Base-by-base conservation (phyloP, 768 basidiomycete genomes). In the Stropharia rugosoannulata region DNA sequence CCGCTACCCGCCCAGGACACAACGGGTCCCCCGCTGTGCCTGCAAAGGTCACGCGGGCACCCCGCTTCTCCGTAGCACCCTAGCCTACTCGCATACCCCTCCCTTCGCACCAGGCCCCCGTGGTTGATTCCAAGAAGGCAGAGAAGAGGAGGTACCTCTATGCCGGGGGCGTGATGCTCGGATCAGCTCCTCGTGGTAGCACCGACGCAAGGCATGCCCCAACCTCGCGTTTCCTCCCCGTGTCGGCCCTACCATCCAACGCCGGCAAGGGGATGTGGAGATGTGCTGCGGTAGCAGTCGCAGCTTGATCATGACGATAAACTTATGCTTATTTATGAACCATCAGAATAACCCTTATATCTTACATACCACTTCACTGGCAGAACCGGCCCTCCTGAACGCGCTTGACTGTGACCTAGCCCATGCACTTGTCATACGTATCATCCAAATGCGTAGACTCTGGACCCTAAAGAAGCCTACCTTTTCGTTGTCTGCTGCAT, bases 121-220 rank as follows among this genome's bases (percentile, higher is more conserved):
- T 70, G 3, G 54, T 67, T 58, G 58, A 69, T n/a, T 63, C 71
- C 50, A 63, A 49, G 15, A 68, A 68, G 51, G 67, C 64, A 35
- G 55, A 68, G 9, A 61, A 68, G 12, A 71, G 67, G 12, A 72
- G 68, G 36, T 78, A 76, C 61, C 64, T 74, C 15, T 78, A 78
- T 60, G 69, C 70, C 56, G 77, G 75, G 44, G 77, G 77, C 12
- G 75, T 78, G 15, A 78, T 76, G 77, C 74, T 78, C 37, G 77
- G 65, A 22, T 56, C 35, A 25, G 51, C n/a, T 55, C 47, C 54
- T 25, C 60, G 51, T 22, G 16, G 49, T 11, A 50, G 45, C n/a
- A 22, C 49, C 6, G 15, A 10, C 13, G 13, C 46, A 15, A 18
- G 15, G 6, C 39, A 13, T 18, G 9, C 39, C 8, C 5, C 39